Evolutionary conservation across 2,329 filamentous ascomycete species (phyloP), one percentile per base, ranked within the genome.

Genomic region (Colletotrichum trifolii): DNA sequence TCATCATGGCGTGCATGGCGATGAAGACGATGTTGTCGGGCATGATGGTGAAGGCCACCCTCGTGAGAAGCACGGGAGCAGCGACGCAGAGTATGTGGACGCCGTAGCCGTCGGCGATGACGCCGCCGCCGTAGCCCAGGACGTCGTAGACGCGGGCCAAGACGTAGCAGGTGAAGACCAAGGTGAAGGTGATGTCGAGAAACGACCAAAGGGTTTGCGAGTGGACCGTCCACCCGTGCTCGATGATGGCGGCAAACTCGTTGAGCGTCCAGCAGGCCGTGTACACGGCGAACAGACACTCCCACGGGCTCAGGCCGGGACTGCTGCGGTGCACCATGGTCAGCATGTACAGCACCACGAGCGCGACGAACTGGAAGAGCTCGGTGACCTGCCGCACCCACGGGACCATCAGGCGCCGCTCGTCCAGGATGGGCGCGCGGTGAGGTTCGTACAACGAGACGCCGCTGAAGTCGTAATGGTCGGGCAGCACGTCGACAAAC

Each of bases 11-110:
- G 64, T 91, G 84, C 2, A 92, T 80, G 0, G 89, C 89, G 62
- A 93, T 89, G 76, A 93, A 92, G 47, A 92, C 85, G 78, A 93
- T 89, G 68, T 91, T 92, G 73, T 92, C 89, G 0, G 89, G 89
- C 82, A 92, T 87, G 35, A 92, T 75, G 68, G 90, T 92, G 78
- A 92, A 92, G 2, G 90, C 90, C 25, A 92, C 80, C 6, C 90
- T 84, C 0, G 90, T 90, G 35, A 92, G 81, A 6, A 93, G 79
- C 9, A 92, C 83, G 0, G 90, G 89, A 0, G 89, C 89, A 3
- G 85, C 90, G 55, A 90, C 82, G 17, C 88, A 87, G 2, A 93
- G 82, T 25, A 91, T 83, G 66, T 91, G 87, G 17, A 91, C 77
- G 2, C 89, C 88, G 70, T 86, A 84, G 34, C 85, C 79, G 47